phyloP scores from a whole-genome alignment of 768 basidiomycete species.

The Astraeus odoratus region DNA sequence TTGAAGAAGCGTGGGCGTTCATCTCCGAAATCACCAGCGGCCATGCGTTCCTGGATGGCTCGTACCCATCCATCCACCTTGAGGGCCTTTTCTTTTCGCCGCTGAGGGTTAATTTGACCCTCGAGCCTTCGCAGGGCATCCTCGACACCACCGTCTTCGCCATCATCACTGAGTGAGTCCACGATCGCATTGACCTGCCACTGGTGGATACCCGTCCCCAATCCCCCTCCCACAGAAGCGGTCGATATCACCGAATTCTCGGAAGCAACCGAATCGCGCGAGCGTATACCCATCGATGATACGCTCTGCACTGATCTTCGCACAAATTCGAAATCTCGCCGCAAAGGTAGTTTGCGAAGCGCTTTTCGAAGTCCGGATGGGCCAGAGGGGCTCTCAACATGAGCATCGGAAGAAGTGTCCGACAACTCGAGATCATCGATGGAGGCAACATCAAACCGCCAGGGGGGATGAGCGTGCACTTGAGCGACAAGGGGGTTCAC shows the following conservation, averaged over 20 bases:
- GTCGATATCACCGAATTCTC: constrained; percentile 31
- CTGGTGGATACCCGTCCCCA: constrained; percentile 46
- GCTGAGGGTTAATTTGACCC: constrained; percentile 73
- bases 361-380: constrained; percentile 51
- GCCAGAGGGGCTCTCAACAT: constrained; percentile 31
- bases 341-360: constrained; percentile 57
- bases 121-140: constrained; percentile 76
- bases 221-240: constrained; percentile 34
- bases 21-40: constrained; percentile 54
- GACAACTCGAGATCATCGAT: constrained; percentile 80
- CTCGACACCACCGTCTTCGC: constrained; percentile 73
- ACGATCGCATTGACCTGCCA: constrained; percentile 82
- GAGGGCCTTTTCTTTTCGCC: constrained; percentile 60
- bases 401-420: constrained; percentile 58
- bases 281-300: constrained; percentile 72
- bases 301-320: constrained; percentile 61
- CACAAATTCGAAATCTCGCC: constrained; percentile 79
- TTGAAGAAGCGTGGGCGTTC: constrained; percentile 53
- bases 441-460: constrained; percentile 66
- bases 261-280: constrained; percentile 53
- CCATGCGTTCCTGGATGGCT: constrained; percentile 60
- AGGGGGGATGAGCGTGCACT: constrained; percentile 37
- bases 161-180: constrained; percentile 68
- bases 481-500: constrained; percentile 28
- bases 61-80: constrained; percentile 84